phyloP scores from a whole-genome alignment of 2,329 filamentous ascomycete genomes.

The Aaosphaeria pasadenensis region DNA sequence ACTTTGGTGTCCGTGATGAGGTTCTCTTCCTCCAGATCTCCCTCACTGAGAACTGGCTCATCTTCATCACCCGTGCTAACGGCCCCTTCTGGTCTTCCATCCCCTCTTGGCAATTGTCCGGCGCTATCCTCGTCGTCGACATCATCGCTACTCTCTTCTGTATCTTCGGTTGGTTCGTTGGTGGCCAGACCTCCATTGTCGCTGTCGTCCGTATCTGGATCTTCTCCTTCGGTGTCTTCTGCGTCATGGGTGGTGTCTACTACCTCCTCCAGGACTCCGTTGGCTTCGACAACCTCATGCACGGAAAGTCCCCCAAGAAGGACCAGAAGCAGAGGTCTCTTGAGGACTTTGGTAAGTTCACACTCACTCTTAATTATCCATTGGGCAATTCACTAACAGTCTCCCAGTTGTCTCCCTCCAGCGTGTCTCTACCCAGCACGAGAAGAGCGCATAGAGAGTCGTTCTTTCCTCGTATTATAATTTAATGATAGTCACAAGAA shows the following conservation, averaged over 20 bases:
- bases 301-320: constrained; percentile 80
- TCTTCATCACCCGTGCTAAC: constrained; percentile 93
- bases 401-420: constrained; percentile 76
- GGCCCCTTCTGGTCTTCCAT: constrained; percentile 89
- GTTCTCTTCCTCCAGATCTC: constrained; percentile 88
- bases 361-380: background rate
- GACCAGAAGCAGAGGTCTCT: constrained; percentile 79
- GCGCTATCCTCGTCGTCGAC: constrained; percentile 78
- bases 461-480: background rate
- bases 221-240: constrained; percentile 88
- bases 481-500: background rate
- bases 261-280: constrained; percentile 77
- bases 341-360: constrained; percentile 79
- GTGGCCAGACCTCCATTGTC: constrained; percentile 70
- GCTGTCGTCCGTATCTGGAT: constrained; percentile 87
- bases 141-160: constrained; percentile 82
- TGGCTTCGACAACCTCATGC: constrained; percentile 89
- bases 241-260: constrained; percentile 73
- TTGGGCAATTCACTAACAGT: constrained; percentile 46
- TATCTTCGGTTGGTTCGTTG: constrained; percentile 79
- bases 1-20: constrained; percentile 77
- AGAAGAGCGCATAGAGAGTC: constrained; percentile 72
- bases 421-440: constrained; percentile 87
- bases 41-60: constrained; percentile 91
- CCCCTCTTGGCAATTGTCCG: constrained; percentile 79